Base-by-base conservation (phyloP, 805 yeast species). In the Yamadazyma scolyti region DNA sequence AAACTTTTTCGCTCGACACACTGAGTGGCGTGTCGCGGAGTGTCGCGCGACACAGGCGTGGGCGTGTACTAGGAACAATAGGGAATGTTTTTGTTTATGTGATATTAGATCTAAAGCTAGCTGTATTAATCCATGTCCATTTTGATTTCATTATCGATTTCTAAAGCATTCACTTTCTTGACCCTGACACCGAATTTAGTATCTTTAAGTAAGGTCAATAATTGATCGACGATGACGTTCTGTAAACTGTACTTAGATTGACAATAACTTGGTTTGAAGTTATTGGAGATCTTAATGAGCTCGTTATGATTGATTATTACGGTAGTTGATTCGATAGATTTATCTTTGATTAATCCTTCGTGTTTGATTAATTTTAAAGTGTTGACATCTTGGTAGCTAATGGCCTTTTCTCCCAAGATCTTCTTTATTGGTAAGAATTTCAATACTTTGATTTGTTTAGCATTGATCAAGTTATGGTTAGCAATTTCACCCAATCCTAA, bases 221-320 rank as follows among this genome's bases (percentile, higher is more conserved):
- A 65, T 11, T 28, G 13, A 15, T 38, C 37, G 10, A 41, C 18
- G 2, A 37, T 23, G 2, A 30, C 30, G 21, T 41, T 76, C 18
- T 68, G 56, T 34, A 90, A 59, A 56, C 80, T 80, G 60, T 67
- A 79, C 24, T 73, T 65, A 16, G 96, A 85, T 54, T 89, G 96
- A 25, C 84, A 82, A 93, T 95, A 93, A 44, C 86, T 76, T 46
- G 96, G 89, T 37, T 73, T 71, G 31, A 79, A 71, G 16, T 80
- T 68, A 46, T 71, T 97, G 16, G 90, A 76, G 42, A 90, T 69
- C 54, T 95, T 75, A 34, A 89, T 57, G 11, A 83, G 63, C 55
- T 84, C 93, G 28, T 64, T 48, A 5, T 62, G 56, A 27, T 68
- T 58, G 14, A 63, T 57, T 3, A 64, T 48, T 29, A 93, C 75